Evolutionary conservation across 2,329 filamentous ascomycete species (phyloP).

Genomic region (Monilinia polystroma): DNA sequence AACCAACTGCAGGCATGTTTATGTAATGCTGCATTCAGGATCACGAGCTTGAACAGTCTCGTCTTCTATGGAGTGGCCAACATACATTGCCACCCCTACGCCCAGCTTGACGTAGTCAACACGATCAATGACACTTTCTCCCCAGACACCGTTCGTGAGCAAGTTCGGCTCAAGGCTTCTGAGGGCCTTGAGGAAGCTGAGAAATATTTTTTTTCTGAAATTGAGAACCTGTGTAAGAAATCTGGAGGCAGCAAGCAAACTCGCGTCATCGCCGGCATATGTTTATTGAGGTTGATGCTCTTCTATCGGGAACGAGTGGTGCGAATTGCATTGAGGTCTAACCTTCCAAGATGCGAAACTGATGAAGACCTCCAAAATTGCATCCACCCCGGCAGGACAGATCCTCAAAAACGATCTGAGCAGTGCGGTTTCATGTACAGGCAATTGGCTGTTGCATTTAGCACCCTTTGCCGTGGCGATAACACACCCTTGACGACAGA

Average conservation of each 20-base stretch:
- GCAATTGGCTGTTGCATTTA: slow-evolving; percentile 27
- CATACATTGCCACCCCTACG: slow-evolving; percentile 17
- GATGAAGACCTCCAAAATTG: slow-evolving; percentile 15
- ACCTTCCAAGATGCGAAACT: slow-evolving; percentile 26
- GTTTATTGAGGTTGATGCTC: slow-evolving; percentile 28
- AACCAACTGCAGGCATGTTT: slow-evolving; percentile 22
- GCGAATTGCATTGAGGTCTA: slow-evolving; percentile 27
- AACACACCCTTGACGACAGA: slow-evolving; percentile 27
- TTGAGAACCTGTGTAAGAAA: slow-evolving; percentile 28
- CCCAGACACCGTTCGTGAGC: slow-evolving; percentile 30
- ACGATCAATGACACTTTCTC: slow-evolving; percentile 24
- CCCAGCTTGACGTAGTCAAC: slow-evolving; percentile 16
- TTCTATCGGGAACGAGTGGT: slow-evolving; percentile 29
- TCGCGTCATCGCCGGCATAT: slow-evolving; percentile 28
- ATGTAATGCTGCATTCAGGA: slow-evolving; percentile 22
- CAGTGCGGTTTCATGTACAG: slow-evolving; percentile 29
- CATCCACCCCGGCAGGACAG: slow-evolving; percentile 16
- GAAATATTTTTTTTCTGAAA: slow-evolving; percentile 25
- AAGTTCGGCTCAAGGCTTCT: slow-evolving; percentile 28
- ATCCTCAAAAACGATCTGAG: slow-evolving; percentile 27
- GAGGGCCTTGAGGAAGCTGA: slow-evolving; percentile 27
- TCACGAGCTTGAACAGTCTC: slow-evolving; percentile 29
- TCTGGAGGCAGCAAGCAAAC: slow-evolving; percentile 24
- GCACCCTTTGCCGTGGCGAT: slow-evolving; percentile 27
- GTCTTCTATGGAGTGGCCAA: slow-evolving; percentile 30